Percentiles rank a stretch among this genome's conserved stretches.
Evolutionary conservation across 2,329 filamentous ascomycete species (phyloP).

Genomic region (Diplodia scrobiculata): DNA sequence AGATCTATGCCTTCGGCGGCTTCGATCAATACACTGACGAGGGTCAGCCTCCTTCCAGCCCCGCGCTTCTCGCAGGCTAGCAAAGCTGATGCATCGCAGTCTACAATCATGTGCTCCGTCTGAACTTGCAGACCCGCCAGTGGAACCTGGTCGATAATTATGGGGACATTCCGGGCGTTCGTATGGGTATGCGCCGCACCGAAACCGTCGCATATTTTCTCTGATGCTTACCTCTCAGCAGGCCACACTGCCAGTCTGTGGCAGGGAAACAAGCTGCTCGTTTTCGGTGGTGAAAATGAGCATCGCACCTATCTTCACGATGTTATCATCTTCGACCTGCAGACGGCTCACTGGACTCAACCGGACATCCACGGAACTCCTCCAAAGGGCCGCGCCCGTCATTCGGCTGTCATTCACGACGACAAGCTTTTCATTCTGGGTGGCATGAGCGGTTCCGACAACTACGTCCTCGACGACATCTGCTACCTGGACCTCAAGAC

Average conservation of each 20-base stretch:
- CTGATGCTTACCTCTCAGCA: conserved; percentile 43
- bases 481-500: conserved; percentile 97
- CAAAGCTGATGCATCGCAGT: conserved; percentile 52
- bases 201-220: conserved; percentile 17
- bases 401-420: conserved; percentile 91
- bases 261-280: conserved; percentile 89
- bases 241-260: conserved; percentile 94
- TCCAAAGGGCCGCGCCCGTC: conserved; percentile 85
- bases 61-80: conserved; percentile 12
- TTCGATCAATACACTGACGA: conserved; percentile 99
- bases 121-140: conserved; percentile 84
- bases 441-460: conserved; percentile 91
- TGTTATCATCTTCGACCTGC: conserved; percentile 92
- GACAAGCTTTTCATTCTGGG: conserved; percentile 96
- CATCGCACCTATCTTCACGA: conserved; percentile 94
- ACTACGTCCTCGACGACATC: conserved; percentile 90
- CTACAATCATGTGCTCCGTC: conserved; percentile 91
- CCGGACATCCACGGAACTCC: conserved; percentile 81
- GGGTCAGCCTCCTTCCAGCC: conserved; percentile 49
- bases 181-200: conserved; percentile 71
- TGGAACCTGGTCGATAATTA: conserved; percentile 99
- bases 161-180: conserved; percentile 92
- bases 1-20: conserved; percentile 96
- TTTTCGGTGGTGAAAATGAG: conserved; percentile 98
- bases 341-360: conserved; percentile 92